Base-by-base conservation (phyloP, 169 alveolate genomes). In the Plasmodium gonderi region DNA sequence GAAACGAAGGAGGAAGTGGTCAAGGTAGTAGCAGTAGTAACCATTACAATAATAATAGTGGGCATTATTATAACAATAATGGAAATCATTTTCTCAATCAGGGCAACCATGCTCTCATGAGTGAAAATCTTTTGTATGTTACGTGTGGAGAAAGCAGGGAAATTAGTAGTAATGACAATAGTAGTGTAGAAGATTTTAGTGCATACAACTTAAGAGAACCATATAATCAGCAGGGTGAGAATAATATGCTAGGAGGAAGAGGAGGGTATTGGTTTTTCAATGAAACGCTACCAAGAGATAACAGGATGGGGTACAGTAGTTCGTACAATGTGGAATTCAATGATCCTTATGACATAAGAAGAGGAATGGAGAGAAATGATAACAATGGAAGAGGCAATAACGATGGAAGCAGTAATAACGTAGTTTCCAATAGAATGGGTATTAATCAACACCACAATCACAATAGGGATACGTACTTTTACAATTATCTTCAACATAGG, bases 381-480 rank as follows among this genome's bases (percentile, higher is more conserved):
- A 64, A 64, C 29, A 64, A 65, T 65, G 31, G 31, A 65, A 65
- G 31, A n/a, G n/a, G 14, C 36, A 77, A 44, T 45, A 60, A 23
- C 51, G 42, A 42, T 33, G 77, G 78, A 45, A 23, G 49, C n/a
- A 33, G 65, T 8, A 45, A 23, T 20, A 77, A 1, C 38, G 76
- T 40, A 26, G 60, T 1, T 78, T 7, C 26, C 42, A 29, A 49
- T 1, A 44, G 31, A 1, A n/a, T 12, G 17, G 42, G 12, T 33
- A 4, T 3, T 36, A 42, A n/a, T 26, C 67, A 78, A 12, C 67
- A 47, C 9, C 74, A 78, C 2, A 17, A 45, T 2, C 45, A 23
- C 74, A 42, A 80, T 14, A 44, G 91, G 38, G 91, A 80, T 49
- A 80, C 91, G 47, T 80, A 80, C 69, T 80, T 80, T 49, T 80